Conservation (phyloP, 2,329 filamentous ascomycete species). For the Trichoderma asperellum region DNA sequence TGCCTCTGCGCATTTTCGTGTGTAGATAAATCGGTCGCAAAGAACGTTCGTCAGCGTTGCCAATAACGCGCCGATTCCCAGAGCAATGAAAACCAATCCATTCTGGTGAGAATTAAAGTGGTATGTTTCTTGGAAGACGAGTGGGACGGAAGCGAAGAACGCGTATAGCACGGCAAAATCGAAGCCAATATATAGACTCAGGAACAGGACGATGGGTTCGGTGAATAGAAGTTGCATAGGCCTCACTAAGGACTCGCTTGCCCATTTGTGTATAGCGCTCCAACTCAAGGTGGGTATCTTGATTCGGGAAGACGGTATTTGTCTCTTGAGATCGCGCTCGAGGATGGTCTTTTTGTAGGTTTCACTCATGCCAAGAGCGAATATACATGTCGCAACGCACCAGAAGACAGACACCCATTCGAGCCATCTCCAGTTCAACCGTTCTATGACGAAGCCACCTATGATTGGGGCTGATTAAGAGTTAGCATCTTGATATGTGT, state of each 20-base stretch:
- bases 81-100: slow-evolving; percentile 30
- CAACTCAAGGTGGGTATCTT: slow-evolving; percentile 10
- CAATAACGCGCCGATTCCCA: slow-evolving; percentile 28
- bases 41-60: slow-evolving; percentile 23
- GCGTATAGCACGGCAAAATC: slow-evolving; percentile 57
- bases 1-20: neutral
- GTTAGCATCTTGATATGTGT: neutral
- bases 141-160: slow-evolving; percentile 49
- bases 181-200: slow-evolving; percentile 66
- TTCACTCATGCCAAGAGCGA: slow-evolving; percentile 12
- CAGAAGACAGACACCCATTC: slow-evolving; percentile 34
- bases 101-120: slow-evolving; percentile 28
- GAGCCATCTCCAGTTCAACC: slow-evolving; percentile 34
- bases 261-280: slow-evolving; percentile 17
- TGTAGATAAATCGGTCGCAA: slow-evolving; percentile 28
- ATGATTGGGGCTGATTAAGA: slow-evolving; percentile 28
- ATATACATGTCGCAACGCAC: slow-evolving; percentile 15
- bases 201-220: slow-evolving; percentile 68
- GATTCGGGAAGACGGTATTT: neutral
- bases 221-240: slow-evolving; percentile 33
- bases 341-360: slow-evolving; percentile 22
- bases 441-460: slow-evolving; percentile 28
- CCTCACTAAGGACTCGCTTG: slow-evolving; percentile 13
- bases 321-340: neutral
- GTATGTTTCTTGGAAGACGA: slow-evolving; percentile 31